Percentiles rank a stretch among this genome's conserved stretches.
Evolutionary conservation across 345 rosid genomes (phyloP).

Genomic region (Cochlearia excelsa): DNA sequence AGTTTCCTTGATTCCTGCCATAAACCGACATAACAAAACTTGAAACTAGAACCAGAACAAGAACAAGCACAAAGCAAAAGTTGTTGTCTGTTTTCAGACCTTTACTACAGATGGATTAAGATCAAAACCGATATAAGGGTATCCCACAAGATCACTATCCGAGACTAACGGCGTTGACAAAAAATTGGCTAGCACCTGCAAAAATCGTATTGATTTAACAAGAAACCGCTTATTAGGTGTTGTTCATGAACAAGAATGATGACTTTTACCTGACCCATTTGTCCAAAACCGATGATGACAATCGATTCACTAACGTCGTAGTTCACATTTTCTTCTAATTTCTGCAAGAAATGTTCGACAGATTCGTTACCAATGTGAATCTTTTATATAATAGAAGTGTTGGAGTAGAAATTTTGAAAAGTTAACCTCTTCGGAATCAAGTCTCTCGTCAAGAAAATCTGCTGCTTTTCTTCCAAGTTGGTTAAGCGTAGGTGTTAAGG

Average conservation of each 20-base stretch:
- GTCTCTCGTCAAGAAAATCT: slow-evolving; percentile 57
- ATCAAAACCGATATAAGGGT: slow-evolving; percentile 91
- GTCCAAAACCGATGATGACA: slow-evolving; percentile 89
- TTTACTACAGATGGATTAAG: slow-evolving; percentile 83
- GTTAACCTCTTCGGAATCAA: slow-evolving; percentile 31
- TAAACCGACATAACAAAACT: not conserved
- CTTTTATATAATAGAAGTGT: slow-evolving; percentile 2
- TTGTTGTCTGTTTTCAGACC: slow-evolving; percentile 42
- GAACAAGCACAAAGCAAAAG: slow-evolving; percentile 2
- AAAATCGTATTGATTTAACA: slow-evolving; percentile 1
- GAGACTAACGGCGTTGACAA: slow-evolving; percentile 79
- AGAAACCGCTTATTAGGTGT: not conserved
- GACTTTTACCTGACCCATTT: slow-evolving; percentile 83
- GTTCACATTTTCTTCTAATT: slow-evolving; percentile 48
- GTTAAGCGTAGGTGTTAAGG: slow-evolving; percentile 86
- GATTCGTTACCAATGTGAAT: slow-evolving; percentile 4
- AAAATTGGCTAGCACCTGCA: slow-evolving; percentile 90
- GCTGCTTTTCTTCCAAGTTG: slow-evolving; percentile 84
- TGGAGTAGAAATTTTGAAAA: not conserved
- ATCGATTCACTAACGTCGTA: slow-evolving; percentile 76
- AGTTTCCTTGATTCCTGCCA: slow-evolving; percentile 70
- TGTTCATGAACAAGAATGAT: not conserved
- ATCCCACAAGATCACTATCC: slow-evolving; percentile 56
- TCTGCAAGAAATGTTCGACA: slow-evolving; percentile 42
- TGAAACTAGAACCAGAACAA: not conserved